Evolutionary conservation across 2,329 filamentous ascomycete species (phyloP), one percentile per base, ranked within the genome.

Genomic region (Ophiostoma quercus): DNA sequence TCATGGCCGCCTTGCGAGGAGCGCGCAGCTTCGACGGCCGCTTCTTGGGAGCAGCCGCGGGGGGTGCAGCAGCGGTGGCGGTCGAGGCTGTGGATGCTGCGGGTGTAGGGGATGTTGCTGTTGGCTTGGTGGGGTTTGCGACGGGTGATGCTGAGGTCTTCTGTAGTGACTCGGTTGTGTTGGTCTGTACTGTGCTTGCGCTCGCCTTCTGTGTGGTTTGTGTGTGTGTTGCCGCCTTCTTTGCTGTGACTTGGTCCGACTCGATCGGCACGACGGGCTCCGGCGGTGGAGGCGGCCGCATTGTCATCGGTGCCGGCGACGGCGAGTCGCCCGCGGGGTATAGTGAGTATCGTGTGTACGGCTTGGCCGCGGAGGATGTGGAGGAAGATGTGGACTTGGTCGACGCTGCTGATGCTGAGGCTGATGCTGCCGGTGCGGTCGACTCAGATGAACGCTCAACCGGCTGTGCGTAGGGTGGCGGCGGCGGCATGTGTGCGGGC

Each of bases 1-100:
- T 92, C 83, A 99, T 94, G 1, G 94, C 92, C 0, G 95, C 94
- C 82, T 98, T 98, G 70, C 94, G 88, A 14, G 94, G 86, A 51
- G 78, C 73, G 63, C 90, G 86, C 41, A 96, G 84, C 77, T 90
- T 93, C 74, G 78, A 78, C 1, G n/a, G 76, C 74, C 51, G 76
- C 75, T 86, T 86, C 22, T 88, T 85, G 75, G 87, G 84, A 22
- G 83, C 77, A 14, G 82, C 73, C 62, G 80, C 75, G 68, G 83
- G 80, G 3, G 80, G 71, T 43, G 77, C 51, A 0, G 74, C 12
- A 9, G n/a, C 19, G 11, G 39, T 37, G 6, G n/a, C 12, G 9
- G 54, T 34, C 11, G 54, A 34, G 11, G 66, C 47, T 25, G 65
- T 16, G 14, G 66, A 25, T 2, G 34, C 25, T n/a, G 68, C 34